Percentiles rank a stretch among this genome's conserved stretches.
These are phyloP conservation scores for Esteya vermicola DNA, from an alignment of 2,329 filamentous ascomycete genomes.

Conservation along the genomic window DNA sequence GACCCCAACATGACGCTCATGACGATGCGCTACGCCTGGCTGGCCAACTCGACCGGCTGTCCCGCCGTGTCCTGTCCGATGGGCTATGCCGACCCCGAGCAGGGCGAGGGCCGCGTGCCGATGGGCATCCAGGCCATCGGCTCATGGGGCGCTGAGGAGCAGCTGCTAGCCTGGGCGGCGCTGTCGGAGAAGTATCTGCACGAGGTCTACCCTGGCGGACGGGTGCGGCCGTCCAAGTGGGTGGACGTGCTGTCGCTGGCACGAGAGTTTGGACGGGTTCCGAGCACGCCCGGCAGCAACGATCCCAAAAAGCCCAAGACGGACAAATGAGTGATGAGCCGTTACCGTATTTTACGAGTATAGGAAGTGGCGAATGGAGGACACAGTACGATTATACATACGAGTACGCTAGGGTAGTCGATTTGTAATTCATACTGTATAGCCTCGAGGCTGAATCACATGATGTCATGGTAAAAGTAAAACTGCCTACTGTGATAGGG, in stretches of 20 bases:
- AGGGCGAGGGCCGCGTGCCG: constrained; percentile 44
- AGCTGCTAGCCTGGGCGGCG: constrained; percentile 43
- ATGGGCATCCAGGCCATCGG: constrained; percentile 49
- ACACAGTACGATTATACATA: too few relatives aligned
- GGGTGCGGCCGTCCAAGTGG: constrained; percentile 39
- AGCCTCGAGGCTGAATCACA: too few relatives aligned
- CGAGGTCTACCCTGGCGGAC: constrained; percentile 26
- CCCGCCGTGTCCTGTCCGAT: constrained; percentile 64
- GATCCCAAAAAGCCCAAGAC: too few relatives aligned
- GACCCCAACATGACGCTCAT: constrained; percentile 61
- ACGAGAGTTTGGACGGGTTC: constrained; percentile 3
- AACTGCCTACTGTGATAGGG: too few relatives aligned
- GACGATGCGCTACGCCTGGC: constrained; percentile 75
- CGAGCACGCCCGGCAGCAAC: too few relatives aligned
- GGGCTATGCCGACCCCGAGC: constrained; percentile 49
- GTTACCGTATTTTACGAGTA: too few relatives aligned
- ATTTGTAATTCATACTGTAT: too few relatives aligned
- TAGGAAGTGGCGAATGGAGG: too few relatives aligned
- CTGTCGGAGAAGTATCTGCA: constrained; percentile 43
- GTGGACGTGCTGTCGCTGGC: constrained; percentile 37
- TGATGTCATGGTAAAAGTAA: too few relatives aligned
- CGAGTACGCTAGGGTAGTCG: neutral
- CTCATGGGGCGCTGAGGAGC: constrained; percentile 54
- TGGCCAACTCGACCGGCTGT: constrained; percentile 70
- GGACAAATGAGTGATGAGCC: too few relatives aligned